A percentile compares a stretch with the other conserved stretches of the same genome.
Evolutionary conservation across 768 basidiomycete species (phyloP).

Genomic region (Pleurotus pulmonarius): DNA sequence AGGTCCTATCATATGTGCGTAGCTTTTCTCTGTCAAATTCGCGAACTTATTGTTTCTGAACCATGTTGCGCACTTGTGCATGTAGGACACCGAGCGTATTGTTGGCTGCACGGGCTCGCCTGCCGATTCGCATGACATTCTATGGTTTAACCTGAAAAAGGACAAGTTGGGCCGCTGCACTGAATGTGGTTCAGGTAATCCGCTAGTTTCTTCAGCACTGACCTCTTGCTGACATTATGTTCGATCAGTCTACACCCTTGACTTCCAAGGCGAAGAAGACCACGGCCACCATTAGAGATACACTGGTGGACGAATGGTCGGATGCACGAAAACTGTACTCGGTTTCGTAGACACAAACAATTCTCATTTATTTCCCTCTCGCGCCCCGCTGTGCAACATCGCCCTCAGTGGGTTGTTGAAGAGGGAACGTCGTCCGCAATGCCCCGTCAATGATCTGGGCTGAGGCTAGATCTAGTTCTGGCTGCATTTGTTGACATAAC

Average conservation of each 20-base stretch:
- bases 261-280: slow-evolving; percentile 32
- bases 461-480: neutral
- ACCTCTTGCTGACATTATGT: neutral
- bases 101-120: slow-evolving; percentile 95
- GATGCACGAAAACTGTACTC: slow-evolving; percentile 1
- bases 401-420: neutral
- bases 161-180: slow-evolving; percentile 77
- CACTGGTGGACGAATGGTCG: neutral
- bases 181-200: slow-evolving; percentile 90
- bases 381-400: neutral
- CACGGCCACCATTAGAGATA: slow-evolving; percentile 11
- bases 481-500: neutral
- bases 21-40: slow-evolving; percentile 1
- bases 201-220: neutral
- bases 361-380: neutral
- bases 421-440: neutral
- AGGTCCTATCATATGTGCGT: slow-evolving; percentile 84
- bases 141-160: slow-evolving; percentile 73
- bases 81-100: slow-evolving; percentile 74
- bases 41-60: neutral
- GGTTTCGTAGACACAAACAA: neutral
- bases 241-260: slow-evolving; percentile 63
- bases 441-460: neutral
- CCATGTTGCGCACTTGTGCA: neutral
- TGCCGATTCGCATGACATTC: slow-evolving; percentile 91